phyloP scores from a whole-genome alignment of 208 protist species.

The Crithidia brevicula region DNA sequence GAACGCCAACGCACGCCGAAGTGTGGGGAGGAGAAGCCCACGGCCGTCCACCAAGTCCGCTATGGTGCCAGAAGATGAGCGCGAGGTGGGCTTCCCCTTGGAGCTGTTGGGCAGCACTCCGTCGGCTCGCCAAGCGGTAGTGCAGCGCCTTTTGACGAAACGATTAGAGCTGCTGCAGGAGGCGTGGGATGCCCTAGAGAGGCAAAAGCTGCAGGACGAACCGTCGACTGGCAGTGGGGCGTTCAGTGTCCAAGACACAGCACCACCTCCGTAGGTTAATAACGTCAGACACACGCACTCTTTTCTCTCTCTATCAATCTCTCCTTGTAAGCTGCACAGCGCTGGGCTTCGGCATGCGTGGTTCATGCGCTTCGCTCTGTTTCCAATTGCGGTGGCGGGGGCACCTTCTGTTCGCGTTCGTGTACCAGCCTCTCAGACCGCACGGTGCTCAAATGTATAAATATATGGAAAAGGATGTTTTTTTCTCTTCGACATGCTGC shows the following conservation, averaged over 20 bases:
- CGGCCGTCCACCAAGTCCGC: background rate
- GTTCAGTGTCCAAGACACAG: background rate
- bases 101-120: conserved; percentile 34
- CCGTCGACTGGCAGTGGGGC: background rate
- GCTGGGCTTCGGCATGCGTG: no score
- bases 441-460: no score
- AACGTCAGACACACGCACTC: no score
- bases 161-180: conserved; percentile 39
- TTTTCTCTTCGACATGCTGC: no score
- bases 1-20: no score
- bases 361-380: no score
- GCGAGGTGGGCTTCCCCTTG: conserved; percentile 38
- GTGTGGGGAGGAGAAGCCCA: background rate
- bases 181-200: conserved; percentile 30
- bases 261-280: background rate
- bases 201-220: conserved; percentile 19
- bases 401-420: no score
- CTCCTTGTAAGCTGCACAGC: no score
- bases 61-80: background rate
- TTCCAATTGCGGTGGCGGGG: no score
- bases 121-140: conserved; percentile 14
- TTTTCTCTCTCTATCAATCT: no score
- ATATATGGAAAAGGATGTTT: no score
- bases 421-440: no score
- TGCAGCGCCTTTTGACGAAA: conserved; percentile 35